Evolutionary conservation across 1,284 basidiomycete genomes (phyloP).

Genomic region (Stygiomarasmius scandens): DNA sequence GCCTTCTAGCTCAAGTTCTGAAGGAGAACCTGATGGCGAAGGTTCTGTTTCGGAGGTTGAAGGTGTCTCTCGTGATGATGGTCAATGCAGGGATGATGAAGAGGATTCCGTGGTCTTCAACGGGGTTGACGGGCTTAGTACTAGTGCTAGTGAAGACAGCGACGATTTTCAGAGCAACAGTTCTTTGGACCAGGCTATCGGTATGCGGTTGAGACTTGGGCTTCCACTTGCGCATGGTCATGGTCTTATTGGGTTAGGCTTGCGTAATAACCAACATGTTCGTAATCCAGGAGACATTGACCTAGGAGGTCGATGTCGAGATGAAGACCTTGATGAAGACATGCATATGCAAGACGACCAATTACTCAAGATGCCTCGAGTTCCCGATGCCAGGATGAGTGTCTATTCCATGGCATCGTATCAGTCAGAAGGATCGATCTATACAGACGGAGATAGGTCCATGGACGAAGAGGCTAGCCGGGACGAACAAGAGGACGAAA

Average conservation of each 20-base stretch:
- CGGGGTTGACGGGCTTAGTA: neutral
- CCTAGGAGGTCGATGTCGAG: neutral
- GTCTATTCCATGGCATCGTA: slow-evolving; percentile 10
- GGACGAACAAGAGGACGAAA: neutral
- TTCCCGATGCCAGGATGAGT: neutral
- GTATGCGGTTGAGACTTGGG: neutral
- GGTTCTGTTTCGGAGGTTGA: neutral
- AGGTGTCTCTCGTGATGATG: too few relatives aligned
- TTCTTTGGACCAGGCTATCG: neutral
- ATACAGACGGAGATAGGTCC: slow-evolving; percentile 18
- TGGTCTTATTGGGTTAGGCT: neutral
- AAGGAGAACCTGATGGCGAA: slow-evolving; percentile 30
- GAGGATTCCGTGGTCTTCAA: neutral
- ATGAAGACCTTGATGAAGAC: too few relatives aligned
- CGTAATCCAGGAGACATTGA: slow-evolving; percentile 9
- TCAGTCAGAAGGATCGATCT: slow-evolving; percentile 16
- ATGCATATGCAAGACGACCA: neutral
- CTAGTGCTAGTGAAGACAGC: neutral
- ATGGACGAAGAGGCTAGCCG: slow-evolving; percentile 4
- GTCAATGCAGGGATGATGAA: neutral
- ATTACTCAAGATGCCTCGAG: neutral
- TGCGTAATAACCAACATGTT: slow-evolving; percentile 3
- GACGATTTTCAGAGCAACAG: neutral
- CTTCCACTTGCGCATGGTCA: neutral
- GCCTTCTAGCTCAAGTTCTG: slow-evolving; percentile 39